Percentiles rank a stretch among this genome's conserved stretches.
Conservation (phyloP, 495 filamentous ascomycete genomes). For the Choiromyces venosus region DNA sequence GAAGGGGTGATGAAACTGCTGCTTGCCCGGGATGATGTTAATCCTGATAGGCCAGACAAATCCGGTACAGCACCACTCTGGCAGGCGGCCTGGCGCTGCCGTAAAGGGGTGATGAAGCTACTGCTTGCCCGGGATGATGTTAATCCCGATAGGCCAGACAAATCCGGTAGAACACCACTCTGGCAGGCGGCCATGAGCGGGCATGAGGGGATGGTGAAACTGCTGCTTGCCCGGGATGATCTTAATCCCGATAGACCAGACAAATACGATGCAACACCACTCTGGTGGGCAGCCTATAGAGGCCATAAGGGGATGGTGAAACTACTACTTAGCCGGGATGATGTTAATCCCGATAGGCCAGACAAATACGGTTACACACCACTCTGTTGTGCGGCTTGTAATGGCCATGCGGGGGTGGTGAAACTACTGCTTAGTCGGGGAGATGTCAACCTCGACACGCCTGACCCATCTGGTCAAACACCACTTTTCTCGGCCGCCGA, state of each 20-base stretch:
- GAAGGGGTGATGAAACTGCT: too few species aligned
- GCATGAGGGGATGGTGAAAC: constrained; percentile 41
- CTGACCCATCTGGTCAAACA: constrained; percentile 28
- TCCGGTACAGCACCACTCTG: too few species aligned
- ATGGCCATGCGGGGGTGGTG: not conserved
- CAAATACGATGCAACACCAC: too few species aligned
- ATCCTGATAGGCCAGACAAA: too few species aligned
- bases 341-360: not conserved
- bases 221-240: constrained; percentile 1
- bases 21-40: too few species aligned
- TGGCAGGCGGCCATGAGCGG: constrained; percentile 44
- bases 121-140: too few species aligned
- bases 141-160: too few species aligned
- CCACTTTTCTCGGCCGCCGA: constrained; percentile 43
- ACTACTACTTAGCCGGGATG: not conserved
- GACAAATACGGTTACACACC: not conserved
- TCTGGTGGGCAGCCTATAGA: too few species aligned
- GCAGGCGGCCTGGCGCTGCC: too few species aligned
- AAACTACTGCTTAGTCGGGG: not conserved
- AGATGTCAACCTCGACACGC: constrained; percentile 2
- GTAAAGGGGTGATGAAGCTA: too few species aligned
- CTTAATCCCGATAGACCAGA: not conserved
- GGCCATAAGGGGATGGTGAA: not conserved
- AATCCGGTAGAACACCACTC: too few species aligned
- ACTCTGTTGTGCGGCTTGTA: too few species aligned